These are phyloP conservation scores for Edaphochlamys debaryana DNA, from an alignment of 139 green algal genomes.

Conservation along the genomic window DNA sequence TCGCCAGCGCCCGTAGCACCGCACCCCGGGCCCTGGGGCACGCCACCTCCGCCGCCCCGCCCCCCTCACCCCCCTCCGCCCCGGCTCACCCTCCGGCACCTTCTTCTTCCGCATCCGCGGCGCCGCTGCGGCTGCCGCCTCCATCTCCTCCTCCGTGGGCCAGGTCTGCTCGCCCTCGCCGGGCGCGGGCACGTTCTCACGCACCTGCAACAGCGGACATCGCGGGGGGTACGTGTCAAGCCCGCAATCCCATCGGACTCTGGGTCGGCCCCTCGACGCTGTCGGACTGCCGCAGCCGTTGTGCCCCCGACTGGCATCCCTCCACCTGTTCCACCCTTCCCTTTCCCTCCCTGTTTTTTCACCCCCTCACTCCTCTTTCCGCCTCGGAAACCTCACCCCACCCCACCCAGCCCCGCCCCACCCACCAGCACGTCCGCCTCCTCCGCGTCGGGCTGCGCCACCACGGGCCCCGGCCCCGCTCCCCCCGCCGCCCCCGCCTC, in stretches of 20 bases:
- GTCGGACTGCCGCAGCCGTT: not conserved
- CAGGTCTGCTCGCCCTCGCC: constrained; percentile 89
- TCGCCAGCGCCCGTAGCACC: too few species aligned
- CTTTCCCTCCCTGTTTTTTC: too few species aligned
- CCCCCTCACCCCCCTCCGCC: constrained; percentile 42
- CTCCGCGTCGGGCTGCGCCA: constrained; percentile 60
- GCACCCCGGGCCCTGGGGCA: too few species aligned
- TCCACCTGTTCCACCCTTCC: too few species aligned
- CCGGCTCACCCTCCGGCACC: constrained; percentile 48
- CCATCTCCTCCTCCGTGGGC: constrained; percentile 89
- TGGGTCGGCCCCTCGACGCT: too few species aligned
- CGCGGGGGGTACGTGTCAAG: too few species aligned
- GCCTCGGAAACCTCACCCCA: too few species aligned
- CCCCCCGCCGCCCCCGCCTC: not conserved
- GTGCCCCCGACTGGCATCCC: too few species aligned
- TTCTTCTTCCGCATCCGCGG: constrained; percentile 47
- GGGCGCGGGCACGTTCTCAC: constrained; percentile 75
- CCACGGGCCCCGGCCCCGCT: constrained; percentile 32
- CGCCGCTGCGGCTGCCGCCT: constrained; percentile 51
- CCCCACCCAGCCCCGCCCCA: too few species aligned
- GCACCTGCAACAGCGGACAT: constrained; percentile 16
- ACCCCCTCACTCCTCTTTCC: too few species aligned
- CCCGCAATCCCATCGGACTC: too few species aligned
- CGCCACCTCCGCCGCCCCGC: too few species aligned
- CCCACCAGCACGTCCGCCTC: constrained; percentile 63